Evolutionary conservation across 2,329 filamentous ascomycete genomes (phyloP).

Genomic region (Clonostachys solani): DNA sequence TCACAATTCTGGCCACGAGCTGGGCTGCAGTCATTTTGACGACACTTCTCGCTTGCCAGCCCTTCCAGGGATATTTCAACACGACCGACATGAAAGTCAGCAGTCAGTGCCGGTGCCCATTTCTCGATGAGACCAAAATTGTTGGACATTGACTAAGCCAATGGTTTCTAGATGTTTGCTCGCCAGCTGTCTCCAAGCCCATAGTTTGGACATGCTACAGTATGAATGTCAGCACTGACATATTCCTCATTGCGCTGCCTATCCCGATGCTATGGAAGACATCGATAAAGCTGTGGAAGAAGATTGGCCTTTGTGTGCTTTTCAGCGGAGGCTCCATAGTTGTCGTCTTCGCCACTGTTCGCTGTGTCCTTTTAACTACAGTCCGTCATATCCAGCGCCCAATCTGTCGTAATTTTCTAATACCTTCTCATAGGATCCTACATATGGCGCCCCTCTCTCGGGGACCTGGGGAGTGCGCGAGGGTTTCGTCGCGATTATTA

Average conservation of each 20-base stretch:
- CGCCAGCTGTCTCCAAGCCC: constrained; percentile 8
- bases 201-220: constrained; percentile 9
- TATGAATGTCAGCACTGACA: constrained; percentile 10
- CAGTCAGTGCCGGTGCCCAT: constrained; percentile 25
- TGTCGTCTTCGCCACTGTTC: constrained; percentile 6
- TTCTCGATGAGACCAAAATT: not conserved
- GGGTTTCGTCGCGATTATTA: constrained; percentile 9
- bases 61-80: constrained; percentile 52
- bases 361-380: constrained; percentile 2
- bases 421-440: not conserved
- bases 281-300: constrained; percentile 3
- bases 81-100: constrained; percentile 51
- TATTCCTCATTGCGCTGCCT: constrained; percentile 11
- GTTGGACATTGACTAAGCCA: not conserved
- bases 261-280: constrained; percentile 9
- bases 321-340: constrained; percentile 6
- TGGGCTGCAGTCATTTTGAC: constrained; percentile 44
- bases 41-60: constrained; percentile 47
- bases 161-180: constrained; percentile 5
- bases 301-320: constrained; percentile 5
- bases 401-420: not conserved
- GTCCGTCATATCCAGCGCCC: not conserved
- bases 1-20: constrained; percentile 39
- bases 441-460: constrained; percentile 5
- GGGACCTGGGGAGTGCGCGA: constrained; percentile 10